phyloP scores from a whole-genome alignment of 371 early-diverging fungal genomes.

The Pancytospora philotis region DNA sequence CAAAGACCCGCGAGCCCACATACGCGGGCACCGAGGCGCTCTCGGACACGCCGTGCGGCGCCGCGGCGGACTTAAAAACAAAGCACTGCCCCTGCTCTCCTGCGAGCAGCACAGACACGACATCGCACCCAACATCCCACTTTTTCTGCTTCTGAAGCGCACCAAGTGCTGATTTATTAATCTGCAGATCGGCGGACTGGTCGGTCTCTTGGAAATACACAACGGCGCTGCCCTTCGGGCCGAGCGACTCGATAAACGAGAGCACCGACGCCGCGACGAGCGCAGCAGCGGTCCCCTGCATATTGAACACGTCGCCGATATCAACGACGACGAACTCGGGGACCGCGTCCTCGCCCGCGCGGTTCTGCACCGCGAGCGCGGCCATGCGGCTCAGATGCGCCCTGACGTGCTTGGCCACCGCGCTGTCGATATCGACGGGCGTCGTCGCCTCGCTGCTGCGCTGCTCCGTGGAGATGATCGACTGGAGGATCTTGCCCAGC shows the following conservation, averaged over 20 bases:
- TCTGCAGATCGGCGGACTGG: neutral
- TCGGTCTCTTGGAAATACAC: neutral
- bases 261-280: slow-evolving; percentile 79
- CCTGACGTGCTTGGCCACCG: slow-evolving; percentile 87
- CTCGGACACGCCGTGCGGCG: neutral
- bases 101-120: neutral
- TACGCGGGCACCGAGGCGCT: no score
- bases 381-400: slow-evolving; percentile 86
- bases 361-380: slow-evolving; percentile 64
- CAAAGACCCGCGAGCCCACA: no score
- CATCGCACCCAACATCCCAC: slow-evolving; percentile 64
- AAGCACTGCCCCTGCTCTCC: neutral
- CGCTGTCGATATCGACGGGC: slow-evolving; percentile 93
- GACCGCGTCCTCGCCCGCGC: slow-evolving; percentile 62
- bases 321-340: slow-evolving; percentile 96
- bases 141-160: slow-evolving; percentile 63
- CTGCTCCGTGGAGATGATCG: slow-evolving; percentile 81
- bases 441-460: slow-evolving; percentile 90
- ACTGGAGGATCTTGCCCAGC: slow-evolving; percentile 87
- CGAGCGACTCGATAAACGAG: neutral
- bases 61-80: neutral
- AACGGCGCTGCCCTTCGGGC: neutral
- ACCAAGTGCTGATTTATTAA: neutral
- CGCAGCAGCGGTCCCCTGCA: slow-evolving; percentile 92
- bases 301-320: slow-evolving; percentile 94